These are phyloP conservation scores for Quercus engelmannii DNA, from an alignment of 306 rosid species.

Conservation along the genomic window DNA sequence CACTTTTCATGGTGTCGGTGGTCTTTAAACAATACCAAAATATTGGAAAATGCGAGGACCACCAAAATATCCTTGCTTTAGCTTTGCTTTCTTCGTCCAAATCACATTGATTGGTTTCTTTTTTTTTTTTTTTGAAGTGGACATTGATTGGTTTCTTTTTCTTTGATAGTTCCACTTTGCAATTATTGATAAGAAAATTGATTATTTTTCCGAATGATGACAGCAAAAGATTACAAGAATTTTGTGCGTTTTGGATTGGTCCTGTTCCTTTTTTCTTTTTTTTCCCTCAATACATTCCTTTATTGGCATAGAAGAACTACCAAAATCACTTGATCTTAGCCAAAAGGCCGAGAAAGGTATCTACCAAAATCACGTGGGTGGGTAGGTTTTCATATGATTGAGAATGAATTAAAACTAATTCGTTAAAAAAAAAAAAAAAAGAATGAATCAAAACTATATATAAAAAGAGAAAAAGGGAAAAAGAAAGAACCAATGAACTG, in stretches of 20 bases:
- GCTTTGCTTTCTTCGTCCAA: neutral
- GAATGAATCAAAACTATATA: no score
- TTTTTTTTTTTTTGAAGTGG: no score
- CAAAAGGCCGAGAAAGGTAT: no score
- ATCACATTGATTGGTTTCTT: neutral
- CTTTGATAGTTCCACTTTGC: neutral
- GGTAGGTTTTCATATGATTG: neutral
- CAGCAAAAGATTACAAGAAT: neutral
- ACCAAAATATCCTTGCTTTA: no score
- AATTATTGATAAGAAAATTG: neutral
- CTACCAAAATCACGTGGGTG: neutral
- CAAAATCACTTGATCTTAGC: no score
- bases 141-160: neutral
- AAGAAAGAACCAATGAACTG: no score
- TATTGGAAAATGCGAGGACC: no score
- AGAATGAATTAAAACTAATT: neutral
- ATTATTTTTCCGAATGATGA: neutral
- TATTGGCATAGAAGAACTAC: neutral
- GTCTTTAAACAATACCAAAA: no score
- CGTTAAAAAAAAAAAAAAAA: no score
- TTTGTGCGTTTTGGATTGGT: neutral
- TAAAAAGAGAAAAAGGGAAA: no score
- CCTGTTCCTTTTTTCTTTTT: neutral
- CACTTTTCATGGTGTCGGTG: no score
- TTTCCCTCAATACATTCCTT: neutral